These are phyloP conservation scores for Kuraishia ogatae DNA, from an alignment of 805 yeast species.

Conservation along the genomic window DNA sequence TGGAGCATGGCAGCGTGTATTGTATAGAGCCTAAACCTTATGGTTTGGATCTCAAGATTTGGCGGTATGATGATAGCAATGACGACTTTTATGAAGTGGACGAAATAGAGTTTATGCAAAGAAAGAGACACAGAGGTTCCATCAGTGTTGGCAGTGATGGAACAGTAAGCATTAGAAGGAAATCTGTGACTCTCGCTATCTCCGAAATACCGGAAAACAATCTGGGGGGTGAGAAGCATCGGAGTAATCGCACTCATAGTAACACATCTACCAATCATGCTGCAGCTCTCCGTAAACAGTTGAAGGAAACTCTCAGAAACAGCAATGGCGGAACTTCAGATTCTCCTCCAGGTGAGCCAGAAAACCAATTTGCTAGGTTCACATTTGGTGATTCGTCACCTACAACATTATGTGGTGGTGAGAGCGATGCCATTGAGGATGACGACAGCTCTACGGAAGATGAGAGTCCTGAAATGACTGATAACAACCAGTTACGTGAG, in stretches of 20 bases:
- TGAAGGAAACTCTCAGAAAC: background rate
- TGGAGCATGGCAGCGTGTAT: constrained; percentile 25
- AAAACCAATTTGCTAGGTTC: background rate
- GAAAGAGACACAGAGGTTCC: constrained; percentile 21
- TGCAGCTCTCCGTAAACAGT: background rate
- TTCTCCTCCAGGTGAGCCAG: background rate
- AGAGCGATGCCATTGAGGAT: background rate
- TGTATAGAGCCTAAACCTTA: constrained; percentile 30
- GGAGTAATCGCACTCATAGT: background rate
- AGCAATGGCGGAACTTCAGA: background rate
- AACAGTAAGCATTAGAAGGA: background rate
- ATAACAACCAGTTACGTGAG: background rate
- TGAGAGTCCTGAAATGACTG: background rate
- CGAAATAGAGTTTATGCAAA: constrained; percentile 25
- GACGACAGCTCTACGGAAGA: background rate
- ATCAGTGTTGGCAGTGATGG: constrained; percentile 4
- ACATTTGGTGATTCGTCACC: background rate
- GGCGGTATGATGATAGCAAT: constrained; percentile 25
- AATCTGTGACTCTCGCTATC: background rate
- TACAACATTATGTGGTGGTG: background rate
- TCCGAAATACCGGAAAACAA: background rate
- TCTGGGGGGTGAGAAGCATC: background rate
- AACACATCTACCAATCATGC: background rate
- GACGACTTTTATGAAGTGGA: constrained; percentile 28
- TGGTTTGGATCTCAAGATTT: constrained; percentile 26